Conservation (phyloP, 768 basidiomycete species). For the Amanita jacksonii region DNA sequence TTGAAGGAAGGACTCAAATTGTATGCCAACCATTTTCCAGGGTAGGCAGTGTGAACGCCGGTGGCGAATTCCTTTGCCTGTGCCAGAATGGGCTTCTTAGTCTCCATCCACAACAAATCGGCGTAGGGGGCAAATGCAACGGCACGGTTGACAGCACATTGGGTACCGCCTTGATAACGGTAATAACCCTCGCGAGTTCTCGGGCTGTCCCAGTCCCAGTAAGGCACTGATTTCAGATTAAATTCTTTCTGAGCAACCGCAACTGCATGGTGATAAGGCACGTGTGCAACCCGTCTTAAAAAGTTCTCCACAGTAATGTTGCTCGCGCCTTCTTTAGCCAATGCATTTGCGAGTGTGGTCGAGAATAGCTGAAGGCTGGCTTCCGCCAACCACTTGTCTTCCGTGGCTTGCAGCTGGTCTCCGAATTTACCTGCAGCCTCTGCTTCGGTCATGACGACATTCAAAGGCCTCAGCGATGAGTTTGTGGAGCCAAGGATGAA, state of each 20-base stretch:
- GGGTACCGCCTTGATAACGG: constrained; percentile 94
- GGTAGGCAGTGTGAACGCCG: constrained; percentile 75
- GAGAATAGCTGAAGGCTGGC: constrained; percentile 80
- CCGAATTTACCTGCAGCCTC: constrained; percentile 76
- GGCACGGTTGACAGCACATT: constrained; percentile 87
- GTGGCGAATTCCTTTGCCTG: constrained; percentile 90
- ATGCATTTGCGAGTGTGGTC: constrained; percentile 57
- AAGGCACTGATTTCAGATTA: constrained; percentile 62
- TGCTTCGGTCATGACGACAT: constrained; percentile 74
- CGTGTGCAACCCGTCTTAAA: constrained; percentile 48
- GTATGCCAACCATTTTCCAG: constrained; percentile 93
- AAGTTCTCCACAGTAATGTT: constrained; percentile 50
- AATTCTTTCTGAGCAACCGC: constrained; percentile 73
- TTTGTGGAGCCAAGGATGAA: constrained; percentile 95
- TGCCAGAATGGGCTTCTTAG: constrained; percentile 83
- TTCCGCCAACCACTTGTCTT: constrained; percentile 77
- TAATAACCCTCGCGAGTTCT: constrained; percentile 95
- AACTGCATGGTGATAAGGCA: constrained; percentile 62
- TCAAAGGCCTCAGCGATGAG: constrained; percentile 56
- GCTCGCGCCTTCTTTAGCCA: constrained; percentile 47
- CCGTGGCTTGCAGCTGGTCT: constrained; percentile 72
- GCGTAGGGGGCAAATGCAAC: constrained; percentile 92
- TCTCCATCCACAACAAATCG: constrained; percentile 94
- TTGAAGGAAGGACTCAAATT: constrained; percentile 93
- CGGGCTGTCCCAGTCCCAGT: constrained; percentile 94